A percentile compares a stretch with the other conserved stretches of the same genome.
phyloP scores from a whole-genome alignment of 2,329 filamentous ascomycete species.

The Fusarium sulawesiense region DNA sequence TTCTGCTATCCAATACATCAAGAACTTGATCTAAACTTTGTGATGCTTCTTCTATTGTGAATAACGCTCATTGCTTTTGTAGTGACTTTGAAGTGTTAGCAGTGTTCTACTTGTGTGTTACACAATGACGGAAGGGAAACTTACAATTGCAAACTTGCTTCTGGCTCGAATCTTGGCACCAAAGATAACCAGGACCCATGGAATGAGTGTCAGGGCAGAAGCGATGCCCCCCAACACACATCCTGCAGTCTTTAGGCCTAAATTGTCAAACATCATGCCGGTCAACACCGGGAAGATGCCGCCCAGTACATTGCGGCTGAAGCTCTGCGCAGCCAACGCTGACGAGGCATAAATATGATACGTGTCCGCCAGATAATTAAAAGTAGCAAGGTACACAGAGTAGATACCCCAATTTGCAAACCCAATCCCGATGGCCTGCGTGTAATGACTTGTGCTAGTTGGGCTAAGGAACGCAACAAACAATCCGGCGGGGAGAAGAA shows the following conservation, averaged over 20 bases:
- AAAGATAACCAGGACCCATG: constrained; percentile 85
- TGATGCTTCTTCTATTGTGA: background rate
- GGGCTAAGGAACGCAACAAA: constrained; percentile 61
- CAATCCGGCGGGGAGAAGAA: constrained; percentile 80
- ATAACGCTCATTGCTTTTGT: constrained; percentile 22
- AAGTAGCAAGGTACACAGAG: constrained; percentile 85
- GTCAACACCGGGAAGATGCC: constrained; percentile 85
- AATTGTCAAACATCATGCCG: constrained; percentile 74
- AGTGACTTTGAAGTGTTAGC: constrained; percentile 35
- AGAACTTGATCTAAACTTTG: background rate
- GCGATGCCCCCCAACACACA: constrained; percentile 81
- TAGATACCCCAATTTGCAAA: constrained; percentile 88
- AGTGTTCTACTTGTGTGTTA: background rate
- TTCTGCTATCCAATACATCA: background rate
- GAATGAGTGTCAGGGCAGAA: constrained; percentile 77
- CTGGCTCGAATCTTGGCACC: constrained; percentile 79
- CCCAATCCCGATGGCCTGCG: constrained; percentile 68
- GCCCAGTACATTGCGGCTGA: constrained; percentile 85
- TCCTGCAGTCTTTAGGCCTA: constrained; percentile 78
- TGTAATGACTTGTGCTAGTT: constrained; percentile 42
- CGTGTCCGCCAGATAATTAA: constrained; percentile 92
- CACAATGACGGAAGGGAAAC: constrained; percentile 26
- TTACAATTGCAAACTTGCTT: constrained; percentile 79
- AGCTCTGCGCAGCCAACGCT: constrained; percentile 86
- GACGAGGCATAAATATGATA: constrained; percentile 89